Percentiles rank a stretch among this genome's conserved stretches.
Conservation (phyloP, 768 basidiomycete genomes). For the Lentinula guzmanii region DNA sequence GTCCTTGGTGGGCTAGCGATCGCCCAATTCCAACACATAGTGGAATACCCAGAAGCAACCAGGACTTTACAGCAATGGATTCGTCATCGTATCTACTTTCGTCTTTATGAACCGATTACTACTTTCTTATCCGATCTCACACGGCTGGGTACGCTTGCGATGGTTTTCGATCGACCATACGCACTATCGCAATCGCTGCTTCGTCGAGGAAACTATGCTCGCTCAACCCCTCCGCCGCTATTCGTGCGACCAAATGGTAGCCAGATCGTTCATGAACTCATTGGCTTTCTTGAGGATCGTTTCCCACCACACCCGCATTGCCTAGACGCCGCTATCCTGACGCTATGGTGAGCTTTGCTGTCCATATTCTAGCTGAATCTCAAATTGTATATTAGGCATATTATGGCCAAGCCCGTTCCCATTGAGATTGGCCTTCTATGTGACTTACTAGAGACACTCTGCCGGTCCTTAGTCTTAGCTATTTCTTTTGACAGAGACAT, state of each 20-base stretch:
- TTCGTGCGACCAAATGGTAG: constrained; percentile 11
- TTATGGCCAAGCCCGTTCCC: constrained; percentile 28
- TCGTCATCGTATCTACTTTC: constrained; percentile 28
- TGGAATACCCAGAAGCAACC: constrained; percentile 29
- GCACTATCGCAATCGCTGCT: constrained; percentile 26
- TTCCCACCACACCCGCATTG: neutral
- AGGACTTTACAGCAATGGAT: constrained; percentile 41
- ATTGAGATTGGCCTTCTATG: constrained; percentile 46
- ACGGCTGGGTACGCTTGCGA: constrained; percentile 29
- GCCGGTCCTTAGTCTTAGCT: constrained; percentile 32
- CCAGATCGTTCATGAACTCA: constrained; percentile 15
- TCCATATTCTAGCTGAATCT: neutral
- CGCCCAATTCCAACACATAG: constrained; percentile 29
- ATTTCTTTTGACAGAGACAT: constrained; percentile 14
- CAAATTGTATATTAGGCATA: constrained; percentile 28
- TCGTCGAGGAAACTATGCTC: constrained; percentile 22
- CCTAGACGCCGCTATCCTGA: neutral
- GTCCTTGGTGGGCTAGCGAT: constrained; percentile 36
- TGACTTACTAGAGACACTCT: constrained; percentile 43
- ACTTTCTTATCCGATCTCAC: constrained; percentile 35
- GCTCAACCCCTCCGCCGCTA: constrained; percentile 8
- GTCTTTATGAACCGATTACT: constrained; percentile 16
- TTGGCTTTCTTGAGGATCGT: constrained; percentile 4
- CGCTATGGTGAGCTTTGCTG: neutral
- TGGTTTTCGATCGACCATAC: constrained; percentile 27